Base-by-base conservation (phyloP, 2,329 filamentous ascomycete species). In the Lachnellula subtilissima region DNA sequence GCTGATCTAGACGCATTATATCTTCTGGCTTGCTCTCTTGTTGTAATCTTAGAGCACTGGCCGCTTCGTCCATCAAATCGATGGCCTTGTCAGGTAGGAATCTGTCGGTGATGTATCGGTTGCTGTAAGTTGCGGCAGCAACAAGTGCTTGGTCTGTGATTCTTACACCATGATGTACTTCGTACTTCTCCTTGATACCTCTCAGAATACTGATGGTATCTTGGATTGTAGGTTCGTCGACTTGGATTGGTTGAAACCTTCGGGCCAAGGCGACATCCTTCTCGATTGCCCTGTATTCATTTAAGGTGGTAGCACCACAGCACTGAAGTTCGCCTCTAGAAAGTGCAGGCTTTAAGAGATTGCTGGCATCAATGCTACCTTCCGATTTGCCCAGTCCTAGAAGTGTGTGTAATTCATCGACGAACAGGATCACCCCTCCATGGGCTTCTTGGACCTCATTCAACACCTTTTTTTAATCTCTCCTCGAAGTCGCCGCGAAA, bases 81-180 rank as follows among this genome's bases (percentile, higher is more conserved):
- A 99, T 97, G 2, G 94, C 94, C 71, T 97, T 97, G 73, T 99
- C 94, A 0, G 94, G 94, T 0, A 97, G 77, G 73, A 96, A 97
- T 1, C 94, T 87, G 69, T 97, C 93, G 14, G 92, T 97, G 64
- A 99, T 94, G 71, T 97, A 99, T 51, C 94, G 88, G 68, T 97
- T 97, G 60, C 89, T 94, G 69, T 95, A 89, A 0, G 90, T 89
- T 2, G 93, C 92, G 2, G 94, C 93, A 1, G 94, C 91, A 14
- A 99, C 93, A 11, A 97, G 76, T 6, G 94, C 91, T 2, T 88
- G 87, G 66, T 97, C 94, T 0, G 91, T 96, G 63, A 99, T 97
- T 53, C 92, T 82, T 0, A 97, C 93, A 73, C 94, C 93, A 68
- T 99, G 94, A 64, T 97, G 94, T 0, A 97, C 90, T 71, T 97